A percentile compares a stretch with the other conserved stretches of the same genome.
Evolutionary conservation across 2,329 filamentous ascomycete species (phyloP).

Genomic region (Sphaerostilbella broomeana): DNA sequence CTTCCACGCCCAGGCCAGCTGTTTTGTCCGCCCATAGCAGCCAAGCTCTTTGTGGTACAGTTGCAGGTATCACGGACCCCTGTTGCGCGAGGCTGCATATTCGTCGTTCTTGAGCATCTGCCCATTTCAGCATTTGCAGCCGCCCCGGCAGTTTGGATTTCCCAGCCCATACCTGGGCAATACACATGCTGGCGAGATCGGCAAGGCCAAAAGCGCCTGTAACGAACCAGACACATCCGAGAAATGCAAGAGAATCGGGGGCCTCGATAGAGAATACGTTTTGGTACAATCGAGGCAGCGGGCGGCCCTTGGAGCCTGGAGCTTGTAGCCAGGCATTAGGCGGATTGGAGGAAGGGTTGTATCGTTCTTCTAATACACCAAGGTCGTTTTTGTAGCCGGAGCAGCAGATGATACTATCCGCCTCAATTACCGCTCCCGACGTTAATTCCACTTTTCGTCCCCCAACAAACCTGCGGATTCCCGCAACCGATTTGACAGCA

Average conservation of each 20-base stretch:
- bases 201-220: conserved; percentile 21
- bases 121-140: conserved; percentile 27
- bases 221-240: conserved; percentile 21
- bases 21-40: conserved; percentile 23
- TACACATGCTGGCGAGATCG: conserved; percentile 27
- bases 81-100: conserved; percentile 17
- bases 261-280: conserved; percentile 37
- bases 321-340: conserved; percentile 16
- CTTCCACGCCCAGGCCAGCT: conserved; percentile 34
- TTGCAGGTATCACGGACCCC: conserved; percentile 19
- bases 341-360: conserved; percentile 15
- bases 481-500: conserved; percentile 28
- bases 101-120: conserved; percentile 16
- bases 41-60: conserved; percentile 20
- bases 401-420: conserved; percentile 30
- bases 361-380: conserved; percentile 14
- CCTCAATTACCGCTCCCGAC: conserved; percentile 24
- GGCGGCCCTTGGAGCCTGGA: conserved; percentile 18
- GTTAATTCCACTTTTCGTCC: conserved; percentile 23
- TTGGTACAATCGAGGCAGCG: conserved; percentile 33
- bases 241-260: conserved; percentile 36
- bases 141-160: conserved; percentile 25
- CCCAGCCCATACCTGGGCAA: conserved; percentile 22
- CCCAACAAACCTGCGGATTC: conserved; percentile 20
- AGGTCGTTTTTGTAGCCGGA: conserved; percentile 33